A percentile compares a stretch with the other conserved stretches of the same genome.
Conservation (phyloP, 75 land plant species). For the Selaginella tamariscina region DNA sequence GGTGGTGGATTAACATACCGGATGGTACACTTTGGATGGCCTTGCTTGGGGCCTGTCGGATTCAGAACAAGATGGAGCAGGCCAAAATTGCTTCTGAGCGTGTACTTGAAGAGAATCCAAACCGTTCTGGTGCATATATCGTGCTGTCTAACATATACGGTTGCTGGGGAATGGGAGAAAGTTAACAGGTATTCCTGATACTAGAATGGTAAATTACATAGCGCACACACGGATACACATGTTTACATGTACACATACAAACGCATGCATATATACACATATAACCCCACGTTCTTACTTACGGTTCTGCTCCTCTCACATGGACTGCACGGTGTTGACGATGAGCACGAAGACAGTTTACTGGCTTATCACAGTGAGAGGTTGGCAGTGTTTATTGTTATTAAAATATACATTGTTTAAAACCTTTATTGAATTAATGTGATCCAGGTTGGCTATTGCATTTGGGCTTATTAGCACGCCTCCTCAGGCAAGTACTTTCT, state of each 20-base stretch:
- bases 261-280: no score
- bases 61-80: neutral
- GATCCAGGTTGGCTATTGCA: no score
- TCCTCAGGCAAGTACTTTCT: no score
- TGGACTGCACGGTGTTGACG: neutral
- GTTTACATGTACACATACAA: no score
- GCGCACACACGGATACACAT: no score
- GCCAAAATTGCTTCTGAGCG: neutral
- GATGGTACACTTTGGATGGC: neutral
- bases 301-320: no score
- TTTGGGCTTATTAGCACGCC: neutral
- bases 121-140: neutral
- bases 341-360: neutral
- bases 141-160: conserved; percentile 1
- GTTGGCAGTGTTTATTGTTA: no score
- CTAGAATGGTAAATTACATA: no score
- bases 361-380: neutral
- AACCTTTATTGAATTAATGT: no score
- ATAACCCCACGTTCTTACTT: no score
- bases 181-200: conserved; percentile 8
- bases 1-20: neutral
- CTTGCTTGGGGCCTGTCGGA: conserved; percentile 5
- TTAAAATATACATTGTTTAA: no score
- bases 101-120: neutral
- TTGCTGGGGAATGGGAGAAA: neutral